Conservation (phyloP, 257 asterid species). For the Forsythia suspensa region DNA sequence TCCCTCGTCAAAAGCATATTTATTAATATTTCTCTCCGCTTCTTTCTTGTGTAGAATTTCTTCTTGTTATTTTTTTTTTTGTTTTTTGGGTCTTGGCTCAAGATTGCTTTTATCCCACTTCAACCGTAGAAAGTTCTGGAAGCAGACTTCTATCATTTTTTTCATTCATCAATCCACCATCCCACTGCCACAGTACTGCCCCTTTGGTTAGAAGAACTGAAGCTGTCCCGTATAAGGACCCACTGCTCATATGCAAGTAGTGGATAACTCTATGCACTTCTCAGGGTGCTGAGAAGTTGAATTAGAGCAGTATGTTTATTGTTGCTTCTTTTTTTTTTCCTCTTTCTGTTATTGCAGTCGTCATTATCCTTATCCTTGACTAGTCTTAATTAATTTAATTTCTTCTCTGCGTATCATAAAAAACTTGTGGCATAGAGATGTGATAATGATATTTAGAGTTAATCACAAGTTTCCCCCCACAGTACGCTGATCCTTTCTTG, state of each 20-base stretch:
- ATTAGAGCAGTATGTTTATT: constrained; percentile 9
- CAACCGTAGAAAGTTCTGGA: not conserved
- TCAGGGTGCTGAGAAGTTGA: not conserved
- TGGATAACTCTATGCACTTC: constrained; percentile 1
- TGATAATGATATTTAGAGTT: not conserved
- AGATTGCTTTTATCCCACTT: not conserved
- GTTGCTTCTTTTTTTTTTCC: not conserved
- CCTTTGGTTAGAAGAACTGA: not conserved
- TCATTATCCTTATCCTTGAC: constrained; percentile 13
- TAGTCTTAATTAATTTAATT: constrained; percentile 1
- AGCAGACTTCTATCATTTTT: not conserved
- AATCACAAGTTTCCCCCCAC: not conserved
- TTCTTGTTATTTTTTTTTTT: not conserved
- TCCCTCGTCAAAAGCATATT: not conserved
- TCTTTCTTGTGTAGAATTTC: not conserved
- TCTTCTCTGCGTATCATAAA: constrained; percentile 16
- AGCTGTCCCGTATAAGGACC: not conserved
- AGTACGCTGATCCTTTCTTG: not conserved
- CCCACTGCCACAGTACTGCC: not conserved
- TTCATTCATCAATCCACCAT: not conserved
- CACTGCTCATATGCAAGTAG: not conserved
- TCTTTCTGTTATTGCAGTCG: not conserved
- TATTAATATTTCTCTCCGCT: not conserved
- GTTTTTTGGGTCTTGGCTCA: not conserved
- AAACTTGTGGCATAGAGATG: constrained; percentile 2